phyloP scores from a whole-genome alignment of 192 early-diverging fungal genomes.

The Backusella luteola region DNA sequence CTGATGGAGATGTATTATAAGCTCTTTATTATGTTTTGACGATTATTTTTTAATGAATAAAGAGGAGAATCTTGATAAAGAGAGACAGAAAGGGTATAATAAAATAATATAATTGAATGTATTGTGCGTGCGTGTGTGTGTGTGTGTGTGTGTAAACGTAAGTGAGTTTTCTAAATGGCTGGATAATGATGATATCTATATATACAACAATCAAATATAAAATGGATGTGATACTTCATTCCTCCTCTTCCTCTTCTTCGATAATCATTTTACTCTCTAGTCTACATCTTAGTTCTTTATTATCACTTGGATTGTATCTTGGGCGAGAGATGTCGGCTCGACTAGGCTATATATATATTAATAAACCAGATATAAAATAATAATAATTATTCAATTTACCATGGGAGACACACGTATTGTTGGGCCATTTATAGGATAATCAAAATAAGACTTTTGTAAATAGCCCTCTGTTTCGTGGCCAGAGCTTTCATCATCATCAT shows the following conservation, averaged over 20 bases:
- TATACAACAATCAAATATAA: not conserved
- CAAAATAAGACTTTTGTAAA: not conserved
- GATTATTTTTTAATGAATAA: not conserved
- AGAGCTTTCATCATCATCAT: not conserved
- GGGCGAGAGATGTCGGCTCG: not conserved
- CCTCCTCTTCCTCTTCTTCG: constrained; percentile 40
- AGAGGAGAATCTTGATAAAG: not conserved
- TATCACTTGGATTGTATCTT: not conserved
- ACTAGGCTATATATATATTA: not conserved
- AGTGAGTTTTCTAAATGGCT: not conserved
- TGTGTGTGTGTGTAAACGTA: not conserved
- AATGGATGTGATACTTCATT: not conserved
- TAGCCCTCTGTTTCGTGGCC: not conserved
- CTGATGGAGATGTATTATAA: constrained; percentile 22
- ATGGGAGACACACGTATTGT: constrained; percentile 1
- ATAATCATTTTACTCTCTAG: constrained; percentile 30
- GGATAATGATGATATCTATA: not conserved
- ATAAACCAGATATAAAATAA: not conserved
- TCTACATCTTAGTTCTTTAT: not conserved
- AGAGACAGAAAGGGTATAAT: not conserved
- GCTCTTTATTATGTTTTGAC: not conserved
- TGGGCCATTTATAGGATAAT: not conserved
- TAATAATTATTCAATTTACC: not conserved
- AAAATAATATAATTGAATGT: not conserved
- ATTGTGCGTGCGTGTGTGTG: not conserved